phyloP scores from a whole-genome alignment of 1,284 basidiomycete genomes.

The Ganoderma resinaceum region DNA sequence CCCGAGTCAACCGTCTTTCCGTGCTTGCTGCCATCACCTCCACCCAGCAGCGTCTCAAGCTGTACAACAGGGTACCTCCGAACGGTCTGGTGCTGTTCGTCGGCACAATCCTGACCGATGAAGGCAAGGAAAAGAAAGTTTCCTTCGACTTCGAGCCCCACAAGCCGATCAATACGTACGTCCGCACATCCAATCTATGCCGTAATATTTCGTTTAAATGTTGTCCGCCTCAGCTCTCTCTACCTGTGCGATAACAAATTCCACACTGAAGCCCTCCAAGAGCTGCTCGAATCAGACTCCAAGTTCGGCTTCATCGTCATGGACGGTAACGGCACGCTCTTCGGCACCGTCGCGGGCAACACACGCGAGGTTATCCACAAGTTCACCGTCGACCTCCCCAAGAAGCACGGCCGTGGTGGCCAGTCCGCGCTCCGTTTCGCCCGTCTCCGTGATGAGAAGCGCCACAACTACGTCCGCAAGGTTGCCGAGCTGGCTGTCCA shows the following conservation, averaged over 20 bases:
- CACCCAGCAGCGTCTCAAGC: conserved; percentile 97
- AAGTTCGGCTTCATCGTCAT: conserved; percentile 99
- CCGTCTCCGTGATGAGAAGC: conserved; percentile 98
- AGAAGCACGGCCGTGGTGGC: conserved; percentile 99
- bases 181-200: conserved; percentile 21
- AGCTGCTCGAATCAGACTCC: conserved; percentile 96
- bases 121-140: conserved; percentile 99
- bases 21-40: conserved; percentile 98
- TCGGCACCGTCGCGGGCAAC: conserved; percentile 96
- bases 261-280: conserved; percentile 97
- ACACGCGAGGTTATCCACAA: conserved; percentile 98
- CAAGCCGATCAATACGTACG: conserved; percentile 98
- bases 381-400: conserved; percentile 98
- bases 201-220: neutral
- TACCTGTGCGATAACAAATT: conserved; percentile 99
- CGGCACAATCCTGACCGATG: conserved; percentile 97
- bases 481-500: conserved; percentile 97
- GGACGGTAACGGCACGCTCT: conserved; percentile 98
- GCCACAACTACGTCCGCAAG: conserved; percentile 99
- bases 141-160: conserved; percentile 98
- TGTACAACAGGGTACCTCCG: conserved; percentile 95
- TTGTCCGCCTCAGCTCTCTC: conserved; percentile 67
- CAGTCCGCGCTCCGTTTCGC: conserved; percentile 99
- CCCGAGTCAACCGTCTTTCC: conserved; percentile 97
- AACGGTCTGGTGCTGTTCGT: conserved; percentile 98